These are phyloP conservation scores for Cyberlindnera americana DNA, from an alignment of 805 yeast species.

Conservation along the genomic window DNA sequence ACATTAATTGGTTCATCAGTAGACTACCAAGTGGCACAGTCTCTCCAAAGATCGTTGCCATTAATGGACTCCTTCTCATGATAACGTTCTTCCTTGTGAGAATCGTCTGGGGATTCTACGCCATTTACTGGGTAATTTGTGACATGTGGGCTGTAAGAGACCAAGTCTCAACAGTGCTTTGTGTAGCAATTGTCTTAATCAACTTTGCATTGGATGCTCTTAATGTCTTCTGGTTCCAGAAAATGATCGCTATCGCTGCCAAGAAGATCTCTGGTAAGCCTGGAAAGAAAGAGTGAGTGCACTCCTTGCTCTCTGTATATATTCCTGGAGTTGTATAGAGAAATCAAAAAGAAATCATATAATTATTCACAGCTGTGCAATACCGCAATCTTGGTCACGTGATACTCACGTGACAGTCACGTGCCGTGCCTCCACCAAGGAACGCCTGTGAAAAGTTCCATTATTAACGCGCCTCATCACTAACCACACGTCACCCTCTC, in stretches of 20 bases:
- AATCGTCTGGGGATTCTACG: slow-evolving; percentile 82
- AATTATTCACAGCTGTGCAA: no score
- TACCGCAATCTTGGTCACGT: no score
- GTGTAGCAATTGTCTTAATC: slow-evolving; percentile 47
- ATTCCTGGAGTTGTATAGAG: no score
- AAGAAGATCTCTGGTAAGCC: slow-evolving; percentile 37
- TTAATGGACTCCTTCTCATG: slow-evolving; percentile 74
- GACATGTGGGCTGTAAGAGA: slow-evolving; percentile 46
- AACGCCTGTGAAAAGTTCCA: background rate
- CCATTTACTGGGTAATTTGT: slow-evolving; percentile 49
- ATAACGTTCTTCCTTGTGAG: slow-evolving; percentile 71
- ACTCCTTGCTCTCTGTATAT: background rate
- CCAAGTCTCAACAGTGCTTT: slow-evolving; percentile 43
- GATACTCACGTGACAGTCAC: no score
- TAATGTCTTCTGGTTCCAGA: slow-evolving; percentile 82
- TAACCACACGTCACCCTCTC: background rate
- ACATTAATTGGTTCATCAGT: slow-evolving; percentile 85
- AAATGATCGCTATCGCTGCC: slow-evolving; percentile 75
- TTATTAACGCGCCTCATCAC: background rate
- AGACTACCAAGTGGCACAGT: slow-evolving; percentile 68
- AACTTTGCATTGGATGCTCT: slow-evolving; percentile 63
- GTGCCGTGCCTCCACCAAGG: no score
- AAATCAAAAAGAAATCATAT: no score
- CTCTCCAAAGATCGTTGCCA: slow-evolving; percentile 46
- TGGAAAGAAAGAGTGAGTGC: slow-evolving; percentile 11